Conservation (phyloP, 805 yeast genomes). For the Brettanomyces bruxellensis region DNA sequence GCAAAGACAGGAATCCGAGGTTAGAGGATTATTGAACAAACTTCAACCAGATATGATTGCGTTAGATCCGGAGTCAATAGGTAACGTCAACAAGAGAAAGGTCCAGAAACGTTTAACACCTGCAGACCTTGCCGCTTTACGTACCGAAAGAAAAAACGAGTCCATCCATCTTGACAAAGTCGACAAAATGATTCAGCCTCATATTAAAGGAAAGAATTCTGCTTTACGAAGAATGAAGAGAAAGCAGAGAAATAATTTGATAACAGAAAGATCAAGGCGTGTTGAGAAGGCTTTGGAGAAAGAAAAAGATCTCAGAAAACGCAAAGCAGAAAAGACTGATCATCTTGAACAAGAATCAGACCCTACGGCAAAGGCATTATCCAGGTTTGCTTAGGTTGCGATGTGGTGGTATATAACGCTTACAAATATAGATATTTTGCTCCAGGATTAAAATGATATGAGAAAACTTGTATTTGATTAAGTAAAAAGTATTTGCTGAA, state of each 20-base stretch:
- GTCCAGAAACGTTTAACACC: slow-evolving; percentile 55
- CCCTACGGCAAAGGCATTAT: slow-evolving; percentile 37
- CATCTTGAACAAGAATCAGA: slow-evolving; percentile 48
- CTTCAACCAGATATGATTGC: slow-evolving; percentile 88
- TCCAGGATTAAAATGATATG: not conserved
- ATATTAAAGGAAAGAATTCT: slow-evolving; percentile 73
- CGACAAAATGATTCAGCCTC: slow-evolving; percentile 55
- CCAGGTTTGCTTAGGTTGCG: slow-evolving; percentile 33
- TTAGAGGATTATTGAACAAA: slow-evolving; percentile 75
- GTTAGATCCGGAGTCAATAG: slow-evolving; percentile 81
- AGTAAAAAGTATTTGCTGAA: not conserved
- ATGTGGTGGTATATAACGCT: not conserved
- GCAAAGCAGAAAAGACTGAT: slow-evolving; percentile 32
- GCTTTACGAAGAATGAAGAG: slow-evolving; percentile 71
- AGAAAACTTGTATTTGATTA: not conserved
- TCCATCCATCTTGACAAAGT: slow-evolving; percentile 28
- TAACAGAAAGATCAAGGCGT: slow-evolving; percentile 76
- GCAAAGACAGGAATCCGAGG: slow-evolving; percentile 92
- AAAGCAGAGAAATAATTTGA: slow-evolving; percentile 75
- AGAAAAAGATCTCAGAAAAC: slow-evolving; percentile 65
- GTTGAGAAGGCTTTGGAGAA: slow-evolving; percentile 62
- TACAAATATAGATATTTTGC: not conserved
- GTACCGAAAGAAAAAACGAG: slow-evolving; percentile 23
- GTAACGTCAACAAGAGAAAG: slow-evolving; percentile 71
- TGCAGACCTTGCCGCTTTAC: slow-evolving; percentile 40